A percentile compares a stretch with the other conserved stretches of the same genome.
Conservation (phyloP, 1,284 basidiomycete species). For the Trichosporon inkin region DNA sequence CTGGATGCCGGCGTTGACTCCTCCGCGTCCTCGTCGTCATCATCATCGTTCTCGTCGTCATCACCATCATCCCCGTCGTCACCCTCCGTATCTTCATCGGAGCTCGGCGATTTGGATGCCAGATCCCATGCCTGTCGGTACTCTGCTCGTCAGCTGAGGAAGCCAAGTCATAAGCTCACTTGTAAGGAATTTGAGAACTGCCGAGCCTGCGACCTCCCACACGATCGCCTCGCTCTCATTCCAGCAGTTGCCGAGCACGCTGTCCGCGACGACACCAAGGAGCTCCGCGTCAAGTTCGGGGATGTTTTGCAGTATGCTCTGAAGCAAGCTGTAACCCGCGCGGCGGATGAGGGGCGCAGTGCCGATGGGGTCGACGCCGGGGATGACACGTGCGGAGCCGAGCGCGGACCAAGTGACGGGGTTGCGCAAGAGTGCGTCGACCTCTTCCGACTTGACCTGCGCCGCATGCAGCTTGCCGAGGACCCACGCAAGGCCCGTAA, state of each 20-base stretch:
- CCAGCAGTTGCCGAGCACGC: conserved; percentile 70
- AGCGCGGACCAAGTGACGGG: conserved; percentile 41
- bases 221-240: conserved; percentile 66
- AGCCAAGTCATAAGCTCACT: conserved; percentile 53
- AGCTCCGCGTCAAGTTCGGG: conserved; percentile 29
- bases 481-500: conserved; percentile 64
- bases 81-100: not conserved
- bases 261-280: conserved; percentile 55
- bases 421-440: conserved; percentile 32
- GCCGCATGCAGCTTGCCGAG: conserved; percentile 30
- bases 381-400: conserved; percentile 11
- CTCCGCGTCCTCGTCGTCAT: conserved; percentile 50
- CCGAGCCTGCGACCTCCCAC: conserved; percentile 64
- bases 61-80: conserved; percentile 22
- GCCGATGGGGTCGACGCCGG: conserved; percentile 20
- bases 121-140: conserved; percentile 62
- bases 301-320: conserved; percentile 15
- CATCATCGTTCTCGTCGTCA: conserved; percentile 27
- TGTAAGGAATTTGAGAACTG: conserved; percentile 65
- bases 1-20: conserved; percentile 49
- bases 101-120: conserved; percentile 21
- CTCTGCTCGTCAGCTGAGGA: conserved; percentile 43
- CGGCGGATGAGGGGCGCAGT: conserved; percentile 42
- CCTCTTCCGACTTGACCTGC: conserved; percentile 24
- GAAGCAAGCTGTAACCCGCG: conserved; percentile 40